Percentiles rank a stretch among this genome's conserved stretches.
phyloP scores from a whole-genome alignment of 768 basidiomycete species.

The Tylopilus subfusipes region DNA sequence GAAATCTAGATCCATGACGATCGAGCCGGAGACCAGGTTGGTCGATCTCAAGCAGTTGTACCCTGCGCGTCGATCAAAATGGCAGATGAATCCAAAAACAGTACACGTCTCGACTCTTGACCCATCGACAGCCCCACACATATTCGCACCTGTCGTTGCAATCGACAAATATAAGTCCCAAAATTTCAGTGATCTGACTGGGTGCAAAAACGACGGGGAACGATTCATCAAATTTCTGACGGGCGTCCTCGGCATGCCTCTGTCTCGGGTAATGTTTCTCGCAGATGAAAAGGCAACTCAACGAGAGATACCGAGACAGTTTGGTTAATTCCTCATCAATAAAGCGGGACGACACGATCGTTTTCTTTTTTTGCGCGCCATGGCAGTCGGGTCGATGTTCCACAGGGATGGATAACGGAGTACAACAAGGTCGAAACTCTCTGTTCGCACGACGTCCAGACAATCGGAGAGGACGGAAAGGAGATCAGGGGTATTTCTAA shows the following conservation, averaged over 20 bases:
- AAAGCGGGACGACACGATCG: slow-evolving; percentile 18
- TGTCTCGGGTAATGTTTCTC: slow-evolving; percentile 13
- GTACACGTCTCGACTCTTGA: background rate
- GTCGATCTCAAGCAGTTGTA: background rate
- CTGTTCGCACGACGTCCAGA: slow-evolving; percentile 11
- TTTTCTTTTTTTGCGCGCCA: slow-evolving; percentile 22
- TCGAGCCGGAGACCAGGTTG: slow-evolving; percentile 1
- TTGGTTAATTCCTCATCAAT: slow-evolving; percentile 7
- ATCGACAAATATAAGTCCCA: slow-evolving; percentile 11
- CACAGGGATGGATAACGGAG: slow-evolving; percentile 19
- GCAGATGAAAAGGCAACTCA: slow-evolving; percentile 13
- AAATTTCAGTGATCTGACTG: background rate
- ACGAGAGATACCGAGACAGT: background rate
- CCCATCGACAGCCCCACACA: slow-evolving; percentile 2
- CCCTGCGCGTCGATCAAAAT: background rate
- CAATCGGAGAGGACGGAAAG: slow-evolving; percentile 2
- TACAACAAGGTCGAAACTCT: slow-evolving; percentile 12
- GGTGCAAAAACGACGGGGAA: slow-evolving; percentile 19
- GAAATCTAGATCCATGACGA: slow-evolving; percentile 6
- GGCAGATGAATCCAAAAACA: background rate
- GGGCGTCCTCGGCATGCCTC: slow-evolving; percentile 10
- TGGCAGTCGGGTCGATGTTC: slow-evolving; percentile 6
- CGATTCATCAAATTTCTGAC: slow-evolving; percentile 14
- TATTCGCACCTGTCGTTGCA: slow-evolving; percentile 19
- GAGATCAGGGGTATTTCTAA: slow-evolving; percentile 14